phyloP scores from a whole-genome alignment of 345 rosid species.

The Aurinia saxatilis region DNA sequence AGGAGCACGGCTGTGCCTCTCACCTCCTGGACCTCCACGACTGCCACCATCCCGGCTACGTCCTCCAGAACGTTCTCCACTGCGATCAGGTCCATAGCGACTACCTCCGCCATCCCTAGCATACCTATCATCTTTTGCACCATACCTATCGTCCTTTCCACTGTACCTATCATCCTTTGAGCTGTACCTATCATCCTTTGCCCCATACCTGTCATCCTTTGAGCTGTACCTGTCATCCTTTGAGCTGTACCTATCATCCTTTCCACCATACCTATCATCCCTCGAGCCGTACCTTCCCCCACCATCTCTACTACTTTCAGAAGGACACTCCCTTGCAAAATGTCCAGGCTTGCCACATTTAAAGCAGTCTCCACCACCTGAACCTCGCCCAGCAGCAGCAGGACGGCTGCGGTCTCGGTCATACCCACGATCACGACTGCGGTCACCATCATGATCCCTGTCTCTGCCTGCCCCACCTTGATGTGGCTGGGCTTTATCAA shows the following conservation, averaged over 20 bases:
- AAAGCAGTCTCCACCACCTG: slow-evolving; percentile 79
- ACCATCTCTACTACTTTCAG: slow-evolving; percentile 47
- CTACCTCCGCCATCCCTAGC: slow-evolving; percentile 50
- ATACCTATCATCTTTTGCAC: slow-evolving; percentile 39
- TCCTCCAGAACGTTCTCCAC: slow-evolving; percentile 60
- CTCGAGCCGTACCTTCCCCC: slow-evolving; percentile 37
- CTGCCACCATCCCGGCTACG: slow-evolving; percentile 61
- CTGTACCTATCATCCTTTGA: slow-evolving; percentile 38
- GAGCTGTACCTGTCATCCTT: slow-evolving; percentile 35
- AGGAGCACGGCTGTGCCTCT: slow-evolving; percentile 75
- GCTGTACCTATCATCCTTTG: slow-evolving; percentile 36
- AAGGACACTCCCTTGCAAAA: slow-evolving; percentile 91
- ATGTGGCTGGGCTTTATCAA: slow-evolving; percentile 90
- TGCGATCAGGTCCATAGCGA: slow-evolving; percentile 80
- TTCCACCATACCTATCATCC: slow-evolving; percentile 35
- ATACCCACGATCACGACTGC: slow-evolving; percentile 56
- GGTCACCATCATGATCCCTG: slow-evolving; percentile 72
- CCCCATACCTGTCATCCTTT: slow-evolving; percentile 15
- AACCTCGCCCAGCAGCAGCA: slow-evolving; percentile 53
- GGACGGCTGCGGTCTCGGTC: slow-evolving; percentile 53
- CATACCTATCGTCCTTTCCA: slow-evolving; percentile 28
- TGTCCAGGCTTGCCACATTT: slow-evolving; percentile 97
- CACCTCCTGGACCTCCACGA: slow-evolving; percentile 69
- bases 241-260: slow-evolving; percentile 33
- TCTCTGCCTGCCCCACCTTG: slow-evolving; percentile 70